These are phyloP conservation scores for Mortierella sp. DNA, from an alignment of 371 early-diverging fungal species.

Conservation along the genomic window DNA sequence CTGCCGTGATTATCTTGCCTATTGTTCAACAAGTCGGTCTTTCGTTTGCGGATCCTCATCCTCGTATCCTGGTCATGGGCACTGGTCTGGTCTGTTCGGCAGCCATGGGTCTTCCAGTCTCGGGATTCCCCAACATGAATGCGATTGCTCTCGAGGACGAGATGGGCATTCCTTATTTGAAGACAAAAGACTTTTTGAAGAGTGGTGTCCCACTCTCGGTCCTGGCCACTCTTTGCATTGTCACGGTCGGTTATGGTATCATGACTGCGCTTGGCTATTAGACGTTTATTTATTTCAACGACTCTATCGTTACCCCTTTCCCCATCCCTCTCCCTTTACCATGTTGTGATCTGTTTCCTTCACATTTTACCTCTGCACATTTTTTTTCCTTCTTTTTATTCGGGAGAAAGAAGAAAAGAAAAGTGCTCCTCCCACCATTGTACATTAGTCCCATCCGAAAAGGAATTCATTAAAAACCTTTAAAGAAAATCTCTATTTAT, in stretches of 20 bases:
- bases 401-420: too few species aligned
- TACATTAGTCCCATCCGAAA: too few species aligned
- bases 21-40: constrained; percentile 82
- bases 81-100: constrained; percentile 81
- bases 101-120: constrained; percentile 88
- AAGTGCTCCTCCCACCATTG: too few species aligned
- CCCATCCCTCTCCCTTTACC: neutral
- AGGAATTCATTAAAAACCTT: too few species aligned
- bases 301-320: neutral
- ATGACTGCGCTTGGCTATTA: constrained; percentile 65
- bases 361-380: too few species aligned
- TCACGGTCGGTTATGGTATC: constrained; percentile 68
- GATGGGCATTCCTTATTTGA: constrained; percentile 75
- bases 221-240: constrained; percentile 65
- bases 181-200: constrained; percentile 75
- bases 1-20: constrained; percentile 85
- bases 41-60: constrained; percentile 77
- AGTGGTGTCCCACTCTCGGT: constrained; percentile 73
- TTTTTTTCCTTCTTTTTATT: neutral
- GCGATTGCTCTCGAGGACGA: constrained; percentile 82
- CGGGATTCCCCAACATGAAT: constrained; percentile 87
- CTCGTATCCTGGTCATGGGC: constrained; percentile 89
- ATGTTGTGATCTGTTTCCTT: too few species aligned
- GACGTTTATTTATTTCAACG: too few species aligned
- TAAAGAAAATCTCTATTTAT: too few species aligned